A percentile compares a stretch with the other conserved stretches of the same genome.
Evolutionary conservation across 345 rosid species (phyloP).

Genomic region (Aethionema arabicum): DNA sequence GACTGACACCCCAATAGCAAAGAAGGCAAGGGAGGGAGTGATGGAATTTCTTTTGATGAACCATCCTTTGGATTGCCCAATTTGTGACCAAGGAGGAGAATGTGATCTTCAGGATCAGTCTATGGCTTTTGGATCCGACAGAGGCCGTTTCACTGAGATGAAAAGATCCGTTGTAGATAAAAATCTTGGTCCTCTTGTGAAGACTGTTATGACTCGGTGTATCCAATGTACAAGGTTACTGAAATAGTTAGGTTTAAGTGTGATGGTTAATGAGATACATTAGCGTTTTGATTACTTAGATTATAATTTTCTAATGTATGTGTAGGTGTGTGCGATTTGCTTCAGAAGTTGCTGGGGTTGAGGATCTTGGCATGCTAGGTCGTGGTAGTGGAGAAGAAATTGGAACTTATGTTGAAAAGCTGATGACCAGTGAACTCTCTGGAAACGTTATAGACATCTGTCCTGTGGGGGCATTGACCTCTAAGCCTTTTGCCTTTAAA

Average conservation of each 20-base stretch:
- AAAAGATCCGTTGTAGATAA: constrained; percentile 98
- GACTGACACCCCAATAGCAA: constrained; percentile 90
- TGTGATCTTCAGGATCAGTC: constrained; percentile 99
- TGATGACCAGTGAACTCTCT: constrained; percentile 99
- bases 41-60: constrained; percentile 98
- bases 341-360: constrained; percentile 92
- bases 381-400: constrained; percentile 99
- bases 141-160: constrained; percentile 94
- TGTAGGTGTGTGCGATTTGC: constrained; percentile 98
- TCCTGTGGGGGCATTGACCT: constrained; percentile 98
- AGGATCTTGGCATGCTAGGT: constrained; percentile 98
- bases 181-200: constrained; percentile 96
- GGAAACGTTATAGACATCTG: constrained; percentile 98
- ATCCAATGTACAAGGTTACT: constrained; percentile 95
- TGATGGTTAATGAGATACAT: constrained; percentile 3
- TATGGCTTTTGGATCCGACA: constrained; percentile 99
- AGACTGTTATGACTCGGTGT: constrained; percentile 99
- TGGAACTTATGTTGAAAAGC: constrained; percentile 97
- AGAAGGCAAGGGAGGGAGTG: constrained; percentile 98
- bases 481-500: constrained; percentile 97
- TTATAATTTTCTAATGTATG: constrained; percentile 25
- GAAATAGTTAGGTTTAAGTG: not conserved
- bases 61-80: constrained; percentile 97
- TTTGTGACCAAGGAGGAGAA: constrained; percentile 98
- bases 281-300: constrained; percentile 12